Evolutionary conservation across 2,329 filamentous ascomycete genomes (phyloP).

Genomic region (Talaromyces marneffei): DNA sequence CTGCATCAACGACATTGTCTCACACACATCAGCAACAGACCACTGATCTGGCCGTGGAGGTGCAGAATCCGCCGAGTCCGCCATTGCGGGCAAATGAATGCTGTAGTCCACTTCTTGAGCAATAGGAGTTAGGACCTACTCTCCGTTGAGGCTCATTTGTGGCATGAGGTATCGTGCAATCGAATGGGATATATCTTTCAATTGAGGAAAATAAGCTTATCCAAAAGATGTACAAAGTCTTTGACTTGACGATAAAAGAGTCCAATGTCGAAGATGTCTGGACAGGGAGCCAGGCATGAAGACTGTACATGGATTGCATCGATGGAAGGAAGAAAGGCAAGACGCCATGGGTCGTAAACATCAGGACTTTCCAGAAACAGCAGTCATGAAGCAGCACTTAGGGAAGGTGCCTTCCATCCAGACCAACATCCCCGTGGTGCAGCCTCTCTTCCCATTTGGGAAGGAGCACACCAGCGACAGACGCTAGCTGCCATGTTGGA

Average conservation of each 20-base stretch:
- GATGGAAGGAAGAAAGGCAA: background rate
- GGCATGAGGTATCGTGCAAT: background rate
- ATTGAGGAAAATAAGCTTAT: background rate
- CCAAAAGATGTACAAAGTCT: background rate
- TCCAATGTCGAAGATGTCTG: background rate
- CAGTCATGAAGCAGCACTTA: background rate
- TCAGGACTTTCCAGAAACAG: background rate
- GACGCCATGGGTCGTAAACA: background rate
- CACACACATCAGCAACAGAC: constrained; percentile 35
- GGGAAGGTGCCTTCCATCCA: background rate
- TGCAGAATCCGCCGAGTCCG: background rate
- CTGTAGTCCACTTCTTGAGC: background rate
- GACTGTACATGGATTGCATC: background rate
- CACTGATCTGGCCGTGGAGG: constrained; percentile 25
- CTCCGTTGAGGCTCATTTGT: background rate
- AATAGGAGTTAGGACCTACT: background rate
- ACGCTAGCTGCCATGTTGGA: background rate
- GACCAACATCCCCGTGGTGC: background rate
- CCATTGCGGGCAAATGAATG: background rate
- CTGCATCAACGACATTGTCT: background rate
- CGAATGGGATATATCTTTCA: background rate
- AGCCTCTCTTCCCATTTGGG: background rate
- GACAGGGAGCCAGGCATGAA: background rate
- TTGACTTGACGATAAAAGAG: background rate
- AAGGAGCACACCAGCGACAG: background rate